Base-by-base conservation (phyloP, 192 early-diverging fungal species). In the Gonapodya prolifera region DNA sequence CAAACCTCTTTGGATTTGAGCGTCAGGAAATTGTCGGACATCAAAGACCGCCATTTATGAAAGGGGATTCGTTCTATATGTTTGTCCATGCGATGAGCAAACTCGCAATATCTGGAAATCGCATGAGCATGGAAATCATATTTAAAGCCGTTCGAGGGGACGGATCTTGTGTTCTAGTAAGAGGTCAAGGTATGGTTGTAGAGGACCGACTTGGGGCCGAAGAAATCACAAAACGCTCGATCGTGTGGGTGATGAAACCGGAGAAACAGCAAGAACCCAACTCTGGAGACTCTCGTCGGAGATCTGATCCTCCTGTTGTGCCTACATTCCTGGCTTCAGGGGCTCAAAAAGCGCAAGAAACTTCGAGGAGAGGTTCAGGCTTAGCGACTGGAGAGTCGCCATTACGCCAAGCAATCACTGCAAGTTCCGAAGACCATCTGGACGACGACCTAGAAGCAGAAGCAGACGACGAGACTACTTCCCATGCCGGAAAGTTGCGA, bases 181-280 rank as follows among this genome's bases (percentile, higher is more conserved):
- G 93, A 81, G 93, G 90, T n/a, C 91, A 94, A 76, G 94, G 94
- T 23, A 94, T 95, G 91, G 77, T 94, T 16, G 90, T 91, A 79
- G 89, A 91, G 70, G 90, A 95, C 80, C 82, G 90, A 33, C 16
- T 30, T 30, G 83, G 83, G 0, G 89, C 88, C n/a, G 84, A 85
- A 23, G 81, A 84, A 17, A 88, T 91, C 0, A 84, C 85, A 70
- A 32, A 92, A 91, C 75, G 45, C 8, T 16, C 45, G 23, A 90
- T 89, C 0, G 89, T 95, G 82, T 95, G 93, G 93, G 90, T 94
- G 0, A 85, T 91, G 0, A 87, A 90, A 29, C 93, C 94, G 0
- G 80, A 85, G 0, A 83, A 77, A 31, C 79, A 84, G 70, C 76
- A 85, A 69, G 83, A 83, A 0, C 86, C 84, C n/a, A 75, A 80